These are phyloP conservation scores for Casuarina glauca DNA, from an alignment of 306 rosid genomes.

Conservation along the genomic window DNA sequence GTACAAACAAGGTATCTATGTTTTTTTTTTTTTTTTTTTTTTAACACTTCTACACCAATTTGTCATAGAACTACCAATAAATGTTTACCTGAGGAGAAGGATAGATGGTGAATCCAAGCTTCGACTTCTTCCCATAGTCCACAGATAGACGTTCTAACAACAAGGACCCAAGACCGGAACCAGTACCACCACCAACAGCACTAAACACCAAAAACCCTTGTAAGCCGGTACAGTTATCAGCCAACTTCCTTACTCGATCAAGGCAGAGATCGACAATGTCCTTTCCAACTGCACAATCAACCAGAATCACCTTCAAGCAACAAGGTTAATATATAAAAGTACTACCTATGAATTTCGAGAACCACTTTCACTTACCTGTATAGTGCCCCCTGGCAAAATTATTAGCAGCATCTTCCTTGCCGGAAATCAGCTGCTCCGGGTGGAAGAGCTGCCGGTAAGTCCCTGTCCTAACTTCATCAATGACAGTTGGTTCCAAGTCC, in stretches of 20 bases:
- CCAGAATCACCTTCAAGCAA: background rate
- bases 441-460: conserved; percentile 88
- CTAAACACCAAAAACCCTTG: conserved; percentile 93
- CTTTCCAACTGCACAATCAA: conserved; percentile 56
- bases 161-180: conserved; percentile 92
- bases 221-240: conserved; percentile 95
- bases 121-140: conserved; percentile 91
- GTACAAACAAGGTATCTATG: background rate
- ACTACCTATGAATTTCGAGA: background rate
- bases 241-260: conserved; percentile 88
- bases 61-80: background rate
- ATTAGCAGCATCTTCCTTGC: conserved; percentile 98
- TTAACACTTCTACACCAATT: background rate
- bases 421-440: conserved; percentile 96
- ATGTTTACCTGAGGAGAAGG: conserved; percentile 93
- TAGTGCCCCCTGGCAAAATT: conserved; percentile 97
- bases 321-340: background rate
- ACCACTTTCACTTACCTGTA: conserved; percentile 44
- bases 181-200: conserved; percentile 99
- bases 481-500: conserved; percentile 95
- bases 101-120: conserved; percentile 94
- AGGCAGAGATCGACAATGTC: conserved; percentile 97
- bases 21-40: no score
- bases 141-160: conserved; percentile 88
- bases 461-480: conserved; percentile 88